A percentile compares a stretch with the other conserved stretches of the same genome.
phyloP scores from a whole-genome alignment of 78 protist genomes.

The Dictyostelium purpureum region DNA sequence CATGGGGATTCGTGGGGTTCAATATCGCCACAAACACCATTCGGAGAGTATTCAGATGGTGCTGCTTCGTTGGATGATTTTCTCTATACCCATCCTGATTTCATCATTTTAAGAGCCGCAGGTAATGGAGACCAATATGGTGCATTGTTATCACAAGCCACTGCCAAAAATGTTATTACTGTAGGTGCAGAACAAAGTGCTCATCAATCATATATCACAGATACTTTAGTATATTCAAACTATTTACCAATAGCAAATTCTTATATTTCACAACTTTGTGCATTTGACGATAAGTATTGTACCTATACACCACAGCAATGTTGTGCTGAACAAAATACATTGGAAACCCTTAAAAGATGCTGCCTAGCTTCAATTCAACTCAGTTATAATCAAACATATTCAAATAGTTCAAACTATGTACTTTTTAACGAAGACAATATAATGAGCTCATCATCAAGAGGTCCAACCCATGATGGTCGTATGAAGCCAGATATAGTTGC shows the following conservation, averaged over 20 bases:
- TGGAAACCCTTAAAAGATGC: background rate
- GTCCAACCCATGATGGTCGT: constrained; percentile 86
- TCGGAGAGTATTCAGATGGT: background rate
- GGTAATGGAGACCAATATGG: constrained; percentile 33
- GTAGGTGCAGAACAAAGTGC: constrained; percentile 40
- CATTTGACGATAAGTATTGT: constrained; percentile 9
- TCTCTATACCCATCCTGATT: constrained; percentile 23
- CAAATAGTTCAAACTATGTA: background rate
- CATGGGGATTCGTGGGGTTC: constrained; percentile 79
- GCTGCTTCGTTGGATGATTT: constrained; percentile 21
- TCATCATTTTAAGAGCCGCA: constrained; percentile 57
- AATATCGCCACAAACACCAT: background rate
- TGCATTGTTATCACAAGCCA: constrained; percentile 32
- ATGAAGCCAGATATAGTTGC: constrained; percentile 88
- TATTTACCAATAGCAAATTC: background rate
- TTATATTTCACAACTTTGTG: background rate
- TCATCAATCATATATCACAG: background rate
- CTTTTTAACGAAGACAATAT: constrained; percentile 33
- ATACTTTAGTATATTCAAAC: background rate
- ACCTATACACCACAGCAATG: background rate
- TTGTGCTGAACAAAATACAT: background rate
- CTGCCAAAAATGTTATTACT: constrained; percentile 34
- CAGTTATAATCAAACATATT: background rate
- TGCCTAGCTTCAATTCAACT: background rate
- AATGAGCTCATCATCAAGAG: constrained; percentile 64